These are phyloP conservation scores for Globisporangium paddicum DNA, from an alignment of 352 stramenopile species.

Conservation along the genomic window DNA sequence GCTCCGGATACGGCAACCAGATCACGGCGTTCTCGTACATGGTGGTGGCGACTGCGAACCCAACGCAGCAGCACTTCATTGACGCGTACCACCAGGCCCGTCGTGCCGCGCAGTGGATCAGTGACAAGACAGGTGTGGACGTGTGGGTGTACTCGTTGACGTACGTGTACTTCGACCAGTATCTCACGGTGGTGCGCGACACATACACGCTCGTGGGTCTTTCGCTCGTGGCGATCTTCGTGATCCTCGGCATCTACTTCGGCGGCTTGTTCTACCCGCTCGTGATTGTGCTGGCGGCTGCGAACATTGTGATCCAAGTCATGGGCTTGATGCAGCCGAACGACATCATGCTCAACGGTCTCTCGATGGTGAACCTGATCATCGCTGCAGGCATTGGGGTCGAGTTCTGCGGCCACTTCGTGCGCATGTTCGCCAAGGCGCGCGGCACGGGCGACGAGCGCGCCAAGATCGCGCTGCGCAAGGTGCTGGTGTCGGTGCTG, in stretches of 20 bases:
- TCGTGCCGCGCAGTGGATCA: constrained; percentile 46
- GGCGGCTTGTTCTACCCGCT: constrained; percentile 40
- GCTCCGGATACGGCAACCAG: constrained; percentile 14
- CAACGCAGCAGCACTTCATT: constrained; percentile 51
- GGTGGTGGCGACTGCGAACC: constrained; percentile 47
- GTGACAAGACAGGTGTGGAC: constrained; percentile 48
- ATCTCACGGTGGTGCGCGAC: constrained; percentile 49
- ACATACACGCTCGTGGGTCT: constrained; percentile 50
- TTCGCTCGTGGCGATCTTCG: constrained; percentile 41
- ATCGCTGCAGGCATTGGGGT: constrained; percentile 77
- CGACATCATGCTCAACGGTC: constrained; percentile 71
- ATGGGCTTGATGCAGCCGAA: constrained; percentile 53
- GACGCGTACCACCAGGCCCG: constrained; percentile 57
- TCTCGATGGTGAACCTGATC: constrained; percentile 84
- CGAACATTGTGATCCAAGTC: constrained; percentile 51
- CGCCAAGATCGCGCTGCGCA: constrained; percentile 26
- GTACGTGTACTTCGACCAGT: constrained; percentile 68
- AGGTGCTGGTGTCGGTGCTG: constrained; percentile 41
- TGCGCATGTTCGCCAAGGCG: constrained; percentile 60
- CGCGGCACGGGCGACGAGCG: constrained; percentile 21
- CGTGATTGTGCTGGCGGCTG: constrained; percentile 34
- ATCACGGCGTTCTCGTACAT: constrained; percentile 28
- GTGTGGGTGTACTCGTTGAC: constrained; percentile 55
- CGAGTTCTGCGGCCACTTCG: constrained; percentile 81
- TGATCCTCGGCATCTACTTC: constrained; percentile 47